Conservation (phyloP, 305 asterid genomes). For the Rubia occidens region DNA sequence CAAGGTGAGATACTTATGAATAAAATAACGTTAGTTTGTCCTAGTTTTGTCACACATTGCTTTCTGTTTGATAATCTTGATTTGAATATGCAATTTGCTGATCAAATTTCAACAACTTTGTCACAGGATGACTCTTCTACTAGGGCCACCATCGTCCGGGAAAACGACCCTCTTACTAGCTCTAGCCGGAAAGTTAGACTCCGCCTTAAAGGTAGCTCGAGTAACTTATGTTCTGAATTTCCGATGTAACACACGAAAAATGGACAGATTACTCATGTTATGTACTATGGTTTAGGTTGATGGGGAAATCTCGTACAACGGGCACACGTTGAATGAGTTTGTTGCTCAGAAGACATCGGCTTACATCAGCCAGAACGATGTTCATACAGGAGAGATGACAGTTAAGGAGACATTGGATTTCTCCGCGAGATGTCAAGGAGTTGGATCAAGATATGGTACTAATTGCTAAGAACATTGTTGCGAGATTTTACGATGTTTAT, state of each 20-base stretch:
- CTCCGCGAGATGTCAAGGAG: conserved; percentile 90
- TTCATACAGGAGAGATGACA: conserved; percentile 90
- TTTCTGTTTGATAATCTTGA: background rate
- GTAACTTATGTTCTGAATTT: background rate
- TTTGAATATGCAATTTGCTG: conserved; percentile 1
- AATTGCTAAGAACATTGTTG: background rate
- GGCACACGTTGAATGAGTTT: conserved; percentile 61
- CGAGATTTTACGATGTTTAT: background rate
- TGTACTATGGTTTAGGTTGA: conserved; percentile 31
- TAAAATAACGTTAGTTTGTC: background rate
- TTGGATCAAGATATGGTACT: conserved; percentile 82
- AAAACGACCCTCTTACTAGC: conserved; percentile 55
- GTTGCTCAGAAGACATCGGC: conserved; percentile 84
- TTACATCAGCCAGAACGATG: conserved; percentile 88
- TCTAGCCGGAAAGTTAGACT: conserved; percentile 47
- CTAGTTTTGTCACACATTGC: background rate
- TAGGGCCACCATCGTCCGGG: conserved; percentile 62
- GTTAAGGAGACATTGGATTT: conserved; percentile 90
- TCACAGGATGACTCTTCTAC: conserved; percentile 48
- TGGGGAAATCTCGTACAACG: conserved; percentile 78
- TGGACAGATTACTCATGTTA: background rate
- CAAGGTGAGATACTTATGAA: conserved; percentile 24
- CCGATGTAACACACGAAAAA: background rate
- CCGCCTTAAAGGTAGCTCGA: conserved; percentile 32
- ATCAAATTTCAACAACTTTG: background rate